A percentile compares a stretch with the other conserved stretches of the same genome.
Conservation (phyloP, 2,329 filamentous ascomycete genomes). For the Harringtonia aguacate region DNA sequence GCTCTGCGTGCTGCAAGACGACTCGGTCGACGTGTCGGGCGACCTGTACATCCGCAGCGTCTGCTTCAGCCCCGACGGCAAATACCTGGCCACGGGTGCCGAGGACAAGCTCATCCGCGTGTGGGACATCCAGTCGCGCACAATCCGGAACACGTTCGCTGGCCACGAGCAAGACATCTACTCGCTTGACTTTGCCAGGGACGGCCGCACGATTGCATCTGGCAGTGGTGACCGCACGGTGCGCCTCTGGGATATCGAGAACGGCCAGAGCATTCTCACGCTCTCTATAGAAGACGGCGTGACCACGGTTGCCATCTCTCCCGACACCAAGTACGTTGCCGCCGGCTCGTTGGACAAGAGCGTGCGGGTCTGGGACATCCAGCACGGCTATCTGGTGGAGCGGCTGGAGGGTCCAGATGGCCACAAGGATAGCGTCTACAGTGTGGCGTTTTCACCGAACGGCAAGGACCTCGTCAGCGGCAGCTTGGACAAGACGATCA, state of each 20-base stretch:
- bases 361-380: slow-evolving; percentile 92
- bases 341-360: slow-evolving; percentile 96
- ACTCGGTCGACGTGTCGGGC: slow-evolving; percentile 73
- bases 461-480: slow-evolving; percentile 90
- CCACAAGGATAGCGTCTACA: slow-evolving; percentile 95
- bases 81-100: slow-evolving; percentile 87
- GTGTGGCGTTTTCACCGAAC: slow-evolving; percentile 88
- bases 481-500: slow-evolving; percentile 95
- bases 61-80: slow-evolving; percentile 95
- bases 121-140: slow-evolving; percentile 80
- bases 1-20: slow-evolving; percentile 83
- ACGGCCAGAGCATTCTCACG: slow-evolving; percentile 69
- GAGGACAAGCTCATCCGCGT: slow-evolving; percentile 97
- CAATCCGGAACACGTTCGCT: slow-evolving; percentile 86
- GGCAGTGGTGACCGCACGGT: slow-evolving; percentile 92
- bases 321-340: slow-evolving; percentile 86
- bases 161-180: slow-evolving; percentile 99
- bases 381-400: slow-evolving; percentile 76
- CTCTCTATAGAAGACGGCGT: slow-evolving; percentile 94
- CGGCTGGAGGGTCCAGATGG: slow-evolving; percentile 86
- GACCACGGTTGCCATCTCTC: slow-evolving; percentile 94
- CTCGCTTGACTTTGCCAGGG: slow-evolving; percentile 86
- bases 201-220: slow-evolving; percentile 88
- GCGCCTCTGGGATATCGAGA: slow-evolving; percentile 90
- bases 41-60: slow-evolving; percentile 97